Evolutionary conservation across 129 eudicot genomes (phyloP).

Genomic region (Flaveria robusta): DNA sequence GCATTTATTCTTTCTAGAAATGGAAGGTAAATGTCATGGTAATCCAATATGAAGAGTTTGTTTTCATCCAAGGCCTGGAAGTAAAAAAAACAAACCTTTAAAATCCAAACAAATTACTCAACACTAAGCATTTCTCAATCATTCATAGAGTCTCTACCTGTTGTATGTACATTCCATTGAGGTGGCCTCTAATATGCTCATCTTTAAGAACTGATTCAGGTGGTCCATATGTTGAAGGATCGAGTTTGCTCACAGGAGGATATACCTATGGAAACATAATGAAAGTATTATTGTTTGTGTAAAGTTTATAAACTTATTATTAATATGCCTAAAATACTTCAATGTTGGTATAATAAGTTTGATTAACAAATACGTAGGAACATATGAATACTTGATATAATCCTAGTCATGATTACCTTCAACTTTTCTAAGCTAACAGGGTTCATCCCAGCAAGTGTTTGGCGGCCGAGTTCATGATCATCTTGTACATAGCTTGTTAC

Average conservation of each 20-base stretch:
- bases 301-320: background rate
- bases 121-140: background rate
- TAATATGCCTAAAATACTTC: background rate
- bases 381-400: too few species aligned
- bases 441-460: constrained; percentile 66
- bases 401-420: background rate
- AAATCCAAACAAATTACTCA: background rate
- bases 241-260: constrained; percentile 76
- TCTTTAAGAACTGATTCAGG: constrained; percentile 69
- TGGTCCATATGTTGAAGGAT: constrained; percentile 67
- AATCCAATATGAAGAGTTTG: constrained; percentile 29
- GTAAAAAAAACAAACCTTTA: background rate
- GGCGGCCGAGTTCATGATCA: constrained; percentile 78
- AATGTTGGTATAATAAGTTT: background rate
- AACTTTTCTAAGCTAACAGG: background rate
- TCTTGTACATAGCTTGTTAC: constrained; percentile 61
- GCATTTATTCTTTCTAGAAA: background rate
- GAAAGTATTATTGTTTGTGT: background rate
- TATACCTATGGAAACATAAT: constrained; percentile 32
- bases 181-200: constrained; percentile 63
- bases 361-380: too few species aligned
- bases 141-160: constrained; percentile 46
- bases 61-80: constrained; percentile 69
- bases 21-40: background rate
- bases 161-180: constrained; percentile 74